These are phyloP conservation scores for Clonostachys chloroleuca DNA, from an alignment of 2,329 filamentous ascomycete genomes.

Conservation along the genomic window DNA sequence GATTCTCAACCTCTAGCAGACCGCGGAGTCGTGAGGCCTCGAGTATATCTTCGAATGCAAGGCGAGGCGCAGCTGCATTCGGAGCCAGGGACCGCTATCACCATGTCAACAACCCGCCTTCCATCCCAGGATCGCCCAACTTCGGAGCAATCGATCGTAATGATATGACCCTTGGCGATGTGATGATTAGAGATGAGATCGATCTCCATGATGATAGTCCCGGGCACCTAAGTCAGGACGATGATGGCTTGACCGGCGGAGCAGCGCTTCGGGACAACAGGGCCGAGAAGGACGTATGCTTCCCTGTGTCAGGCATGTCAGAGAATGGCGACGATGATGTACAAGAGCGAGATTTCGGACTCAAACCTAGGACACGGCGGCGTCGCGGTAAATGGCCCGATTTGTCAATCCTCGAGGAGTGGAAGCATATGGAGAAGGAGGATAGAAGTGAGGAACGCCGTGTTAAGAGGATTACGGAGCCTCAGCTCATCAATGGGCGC, in stretches of 20 bases:
- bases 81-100: conserved; percentile 45
- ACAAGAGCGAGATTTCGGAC: conserved; percentile 35
- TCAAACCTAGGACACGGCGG: conserved; percentile 40
- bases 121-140: conserved; percentile 57
- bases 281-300: conserved; percentile 87
- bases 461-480: conserved; percentile 89
- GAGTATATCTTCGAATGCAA: conserved; percentile 42
- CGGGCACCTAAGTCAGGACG: conserved; percentile 15
- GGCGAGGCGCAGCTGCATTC: conserved; percentile 26
- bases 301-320: conserved; percentile 68
- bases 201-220: conserved; percentile 26
- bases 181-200: conserved; percentile 67
- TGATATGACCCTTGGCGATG: conserved; percentile 60
- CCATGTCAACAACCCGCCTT: conserved; percentile 62
- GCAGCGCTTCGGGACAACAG: conserved; percentile 16
- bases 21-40: conserved; percentile 37
- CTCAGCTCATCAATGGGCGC: conserved; percentile 85
- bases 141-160: conserved; percentile 42
- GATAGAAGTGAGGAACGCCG: conserved; percentile 72
- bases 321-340: conserved; percentile 77
- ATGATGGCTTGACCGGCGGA: conserved; percentile 22
- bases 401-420: conserved; percentile 77
- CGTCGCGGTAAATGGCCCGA: conserved; percentile 81
- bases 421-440: conserved; percentile 88
- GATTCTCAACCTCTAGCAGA: conserved; percentile 24